Evolutionary conservation across 2,329 filamentous ascomycete genomes (phyloP).

Genomic region (Fusarium sp.): DNA sequence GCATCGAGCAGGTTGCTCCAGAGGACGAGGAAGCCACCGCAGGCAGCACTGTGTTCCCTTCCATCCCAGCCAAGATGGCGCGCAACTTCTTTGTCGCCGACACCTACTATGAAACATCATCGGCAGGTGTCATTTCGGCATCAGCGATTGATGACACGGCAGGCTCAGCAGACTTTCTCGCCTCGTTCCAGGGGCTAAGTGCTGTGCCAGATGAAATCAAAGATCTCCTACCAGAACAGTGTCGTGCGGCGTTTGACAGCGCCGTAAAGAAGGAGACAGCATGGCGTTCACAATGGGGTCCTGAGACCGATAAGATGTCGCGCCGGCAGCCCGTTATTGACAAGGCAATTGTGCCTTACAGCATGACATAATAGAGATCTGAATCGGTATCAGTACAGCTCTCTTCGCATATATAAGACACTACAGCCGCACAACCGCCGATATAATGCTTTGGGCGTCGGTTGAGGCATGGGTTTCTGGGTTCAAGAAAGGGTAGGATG

Average conservation of each 20-base stretch:
- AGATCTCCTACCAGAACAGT: constrained; percentile 77
- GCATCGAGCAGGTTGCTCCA: constrained; percentile 80
- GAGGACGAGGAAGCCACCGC: constrained; percentile 53
- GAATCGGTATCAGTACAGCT: neutral
- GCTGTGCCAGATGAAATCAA: constrained; percentile 76
- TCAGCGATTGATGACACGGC: constrained; percentile 61
- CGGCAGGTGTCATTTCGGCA: constrained; percentile 62
- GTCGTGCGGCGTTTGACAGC: constrained; percentile 79
- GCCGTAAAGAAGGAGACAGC: constrained; percentile 74
- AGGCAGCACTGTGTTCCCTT: constrained; percentile 61
- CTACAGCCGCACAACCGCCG: neutral
- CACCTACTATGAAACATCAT: constrained; percentile 67
- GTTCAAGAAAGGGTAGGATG: neutral
- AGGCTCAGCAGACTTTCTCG: constrained; percentile 63
- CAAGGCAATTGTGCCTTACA: constrained; percentile 75
- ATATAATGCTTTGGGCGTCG: constrained; percentile 5
- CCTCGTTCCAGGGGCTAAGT: constrained; percentile 73
- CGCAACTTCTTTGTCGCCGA: constrained; percentile 73
- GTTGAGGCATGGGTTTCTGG: constrained; percentile 15
- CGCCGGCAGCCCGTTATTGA: constrained; percentile 71
- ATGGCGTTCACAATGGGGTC: constrained; percentile 84
- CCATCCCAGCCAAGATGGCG: constrained; percentile 64
- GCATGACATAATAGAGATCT: constrained; percentile 54
- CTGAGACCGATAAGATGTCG: constrained; percentile 72
- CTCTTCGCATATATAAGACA: neutral